Percentiles rank a stretch among this genome's conserved stretches.
phyloP scores from a whole-genome alignment of 2,329 filamentous ascomycete genomes.

The Knufia petricola region DNA sequence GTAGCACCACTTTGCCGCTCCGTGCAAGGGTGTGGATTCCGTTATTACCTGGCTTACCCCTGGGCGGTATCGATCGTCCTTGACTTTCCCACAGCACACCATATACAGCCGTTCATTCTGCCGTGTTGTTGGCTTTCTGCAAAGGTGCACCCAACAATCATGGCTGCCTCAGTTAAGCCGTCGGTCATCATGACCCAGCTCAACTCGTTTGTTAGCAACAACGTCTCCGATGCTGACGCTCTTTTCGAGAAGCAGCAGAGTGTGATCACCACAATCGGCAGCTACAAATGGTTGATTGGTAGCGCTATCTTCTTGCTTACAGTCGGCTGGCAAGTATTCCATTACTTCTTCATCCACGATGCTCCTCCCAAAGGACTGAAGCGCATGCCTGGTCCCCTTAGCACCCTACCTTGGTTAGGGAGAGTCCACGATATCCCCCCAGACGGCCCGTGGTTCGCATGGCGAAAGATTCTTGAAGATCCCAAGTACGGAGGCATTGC shows the following conservation, averaged over 20 bases:
- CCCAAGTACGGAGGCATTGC: constrained; percentile 20
- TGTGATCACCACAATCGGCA: constrained; percentile 19
- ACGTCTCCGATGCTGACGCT: constrained; percentile 20
- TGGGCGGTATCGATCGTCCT: not conserved
- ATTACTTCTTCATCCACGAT: constrained; percentile 20
- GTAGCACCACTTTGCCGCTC: not conserved
- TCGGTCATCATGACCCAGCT: constrained; percentile 25
- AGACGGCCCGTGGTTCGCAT: constrained; percentile 23
- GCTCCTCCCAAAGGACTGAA: constrained; percentile 22
- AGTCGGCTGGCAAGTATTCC: constrained; percentile 32
- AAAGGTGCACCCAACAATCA: constrained; percentile 6
- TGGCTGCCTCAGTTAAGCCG: constrained; percentile 24
- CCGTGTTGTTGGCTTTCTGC: not conserved
- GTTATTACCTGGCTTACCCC: not conserved
- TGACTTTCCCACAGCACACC: not conserved
- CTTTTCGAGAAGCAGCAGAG: constrained; percentile 20
- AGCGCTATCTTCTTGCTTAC: constrained; percentile 21
- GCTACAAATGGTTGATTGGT: constrained; percentile 24
- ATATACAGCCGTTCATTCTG: constrained; percentile 6
- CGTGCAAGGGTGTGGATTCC: not conserved
- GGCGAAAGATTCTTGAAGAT: constrained; percentile 22
- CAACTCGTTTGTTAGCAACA: constrained; percentile 16
- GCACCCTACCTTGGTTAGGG: constrained; percentile 23
- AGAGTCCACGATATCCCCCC: constrained; percentile 24
- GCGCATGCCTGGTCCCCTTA: constrained; percentile 20